Conservation (phyloP, 768 basidiomycete genomes). For the Mrakia frigida region DNA sequence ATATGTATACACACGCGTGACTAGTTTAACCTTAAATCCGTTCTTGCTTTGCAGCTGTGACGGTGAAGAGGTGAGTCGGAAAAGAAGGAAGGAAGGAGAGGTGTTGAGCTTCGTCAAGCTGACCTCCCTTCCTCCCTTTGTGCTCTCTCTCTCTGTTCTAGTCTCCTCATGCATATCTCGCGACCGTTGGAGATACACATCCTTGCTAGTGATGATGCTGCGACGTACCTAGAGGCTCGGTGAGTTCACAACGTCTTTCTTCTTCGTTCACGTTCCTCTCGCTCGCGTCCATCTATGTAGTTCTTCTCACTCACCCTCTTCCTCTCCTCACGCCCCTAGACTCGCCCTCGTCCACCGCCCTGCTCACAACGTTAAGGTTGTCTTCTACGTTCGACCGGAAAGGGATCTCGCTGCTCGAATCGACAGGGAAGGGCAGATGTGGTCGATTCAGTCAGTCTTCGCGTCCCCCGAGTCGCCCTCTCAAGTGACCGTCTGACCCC, state of each 20-base stretch:
- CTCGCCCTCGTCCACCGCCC: slow-evolving; percentile 6
- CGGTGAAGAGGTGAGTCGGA: neutral
- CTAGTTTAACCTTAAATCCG: neutral
- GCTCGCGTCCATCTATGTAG: neutral
- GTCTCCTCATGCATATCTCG: neutral
- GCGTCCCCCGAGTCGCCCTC: too few relatives aligned
- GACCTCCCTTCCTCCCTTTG: neutral
- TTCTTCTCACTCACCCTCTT: neutral
- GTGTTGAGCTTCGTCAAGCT: neutral
- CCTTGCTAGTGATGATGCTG: slow-evolving; percentile 5
- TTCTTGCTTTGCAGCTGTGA: neutral
- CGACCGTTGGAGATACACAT: neutral
- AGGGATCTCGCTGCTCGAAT: neutral
- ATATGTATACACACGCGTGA: too few relatives aligned
- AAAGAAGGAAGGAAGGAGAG: neutral
- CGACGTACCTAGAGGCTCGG: neutral
- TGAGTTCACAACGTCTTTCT: neutral
- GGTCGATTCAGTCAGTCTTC: neutral
- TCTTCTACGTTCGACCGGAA: slow-evolving; percentile 4
- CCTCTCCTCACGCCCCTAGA: neutral
- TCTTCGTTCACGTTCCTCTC: neutral
- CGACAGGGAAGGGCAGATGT: slow-evolving; percentile 3
- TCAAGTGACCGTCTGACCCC: too few relatives aligned
- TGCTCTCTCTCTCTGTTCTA: neutral
- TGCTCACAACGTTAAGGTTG: neutral